A percentile compares a stretch with the other conserved stretches of the same genome.
phyloP scores from a whole-genome alignment of 306 rosid species.

The Herpetospermum pedunculosum region DNA sequence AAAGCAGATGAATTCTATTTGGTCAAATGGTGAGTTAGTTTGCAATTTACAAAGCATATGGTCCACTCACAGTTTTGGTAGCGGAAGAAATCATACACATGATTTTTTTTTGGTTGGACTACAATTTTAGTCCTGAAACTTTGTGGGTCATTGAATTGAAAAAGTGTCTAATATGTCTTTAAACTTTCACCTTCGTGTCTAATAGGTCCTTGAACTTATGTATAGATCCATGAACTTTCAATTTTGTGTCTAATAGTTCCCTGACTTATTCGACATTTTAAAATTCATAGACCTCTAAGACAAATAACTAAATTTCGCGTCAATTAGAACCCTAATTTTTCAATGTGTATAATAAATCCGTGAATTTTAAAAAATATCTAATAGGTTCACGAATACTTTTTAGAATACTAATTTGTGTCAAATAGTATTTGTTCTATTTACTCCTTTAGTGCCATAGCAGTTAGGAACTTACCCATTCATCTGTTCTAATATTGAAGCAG shows the following conservation, averaged over 20 bases:
- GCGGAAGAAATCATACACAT: not conserved
- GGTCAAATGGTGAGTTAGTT: not conserved
- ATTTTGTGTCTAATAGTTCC: no score
- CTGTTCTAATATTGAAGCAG: conserved; percentile 35
- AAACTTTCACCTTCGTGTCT: no score
- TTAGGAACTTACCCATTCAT: conserved; percentile 41
- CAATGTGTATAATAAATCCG: not conserved
- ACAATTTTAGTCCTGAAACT: no score
- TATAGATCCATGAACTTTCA: no score
- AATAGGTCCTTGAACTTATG: no score
- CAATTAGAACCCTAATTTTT: not conserved
- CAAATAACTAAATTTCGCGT: not conserved
- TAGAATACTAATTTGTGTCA: not conserved
- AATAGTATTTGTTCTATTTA: not conserved
- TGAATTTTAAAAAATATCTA: not conserved
- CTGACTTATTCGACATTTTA: no score
- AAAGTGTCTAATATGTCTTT: no score
- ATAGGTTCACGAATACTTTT: not conserved
- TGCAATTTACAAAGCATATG: not conserved
- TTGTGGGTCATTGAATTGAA: no score
- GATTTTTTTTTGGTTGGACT: no score
- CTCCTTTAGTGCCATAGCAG: not conserved
- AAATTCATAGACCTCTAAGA: not conserved
- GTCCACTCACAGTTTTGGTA: not conserved
- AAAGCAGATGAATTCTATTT: not conserved